phyloP scores from a whole-genome alignment of 106 monocot species.

The Posidonia australis region DNA sequence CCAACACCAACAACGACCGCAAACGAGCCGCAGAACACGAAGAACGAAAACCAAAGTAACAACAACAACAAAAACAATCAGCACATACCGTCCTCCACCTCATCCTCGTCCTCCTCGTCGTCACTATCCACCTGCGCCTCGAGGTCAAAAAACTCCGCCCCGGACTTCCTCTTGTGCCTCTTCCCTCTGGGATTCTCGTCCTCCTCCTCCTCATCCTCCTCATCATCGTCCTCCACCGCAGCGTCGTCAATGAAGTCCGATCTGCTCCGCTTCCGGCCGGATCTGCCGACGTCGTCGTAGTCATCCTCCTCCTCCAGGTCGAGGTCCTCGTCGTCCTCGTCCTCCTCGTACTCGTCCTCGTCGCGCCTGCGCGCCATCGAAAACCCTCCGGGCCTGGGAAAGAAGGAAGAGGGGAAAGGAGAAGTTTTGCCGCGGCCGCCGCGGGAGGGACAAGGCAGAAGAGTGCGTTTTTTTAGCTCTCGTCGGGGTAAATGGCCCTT shows the following conservation, averaged over 20 bases:
- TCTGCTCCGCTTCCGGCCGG: conserved; percentile 32
- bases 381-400: background rate
- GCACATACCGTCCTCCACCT: conserved; percentile 64
- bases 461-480: too few relatives aligned
- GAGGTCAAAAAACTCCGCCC: conserved; percentile 56
- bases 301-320: conserved; percentile 27
- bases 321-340: background rate
- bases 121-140: conserved; percentile 68
- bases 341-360: conserved; percentile 25
- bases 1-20: background rate
- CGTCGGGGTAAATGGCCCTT: background rate
- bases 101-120: conserved; percentile 88
- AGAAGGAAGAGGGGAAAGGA: background rate
- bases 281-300: conserved; percentile 7
- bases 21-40: background rate
- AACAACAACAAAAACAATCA: background rate
- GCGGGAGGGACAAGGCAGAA: too few relatives aligned
- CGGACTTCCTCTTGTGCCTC: conserved; percentile 40
- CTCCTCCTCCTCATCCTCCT: conserved; percentile 56
- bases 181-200: conserved; percentile 22
- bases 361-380: conserved; percentile 11
- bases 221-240: conserved; percentile 74
- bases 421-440: background rate
- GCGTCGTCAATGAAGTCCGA: conserved; percentile 72
- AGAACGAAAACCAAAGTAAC: background rate